A percentile compares a stretch with the other conserved stretches of the same genome.
These are phyloP conservation scores for Paramyrothecium roridum DNA, from an alignment of 2,329 filamentous ascomycete species.

Conservation along the genomic window DNA sequence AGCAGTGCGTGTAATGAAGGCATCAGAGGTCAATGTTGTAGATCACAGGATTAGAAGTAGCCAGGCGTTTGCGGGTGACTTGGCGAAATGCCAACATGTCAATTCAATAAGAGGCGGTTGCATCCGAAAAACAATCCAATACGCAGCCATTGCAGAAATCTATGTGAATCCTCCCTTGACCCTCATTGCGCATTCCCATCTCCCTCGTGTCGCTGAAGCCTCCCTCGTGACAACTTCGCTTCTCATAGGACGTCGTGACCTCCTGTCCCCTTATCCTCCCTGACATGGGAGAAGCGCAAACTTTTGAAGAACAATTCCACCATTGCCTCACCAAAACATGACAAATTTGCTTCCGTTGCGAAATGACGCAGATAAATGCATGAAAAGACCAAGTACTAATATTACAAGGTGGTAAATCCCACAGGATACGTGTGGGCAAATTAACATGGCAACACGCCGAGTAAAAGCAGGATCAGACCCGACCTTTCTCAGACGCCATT, in stretches of 20 bases:
- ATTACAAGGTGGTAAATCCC: not conserved
- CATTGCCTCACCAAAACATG: too few relatives aligned
- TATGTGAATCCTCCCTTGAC: not conserved
- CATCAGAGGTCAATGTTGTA: too few relatives aligned
- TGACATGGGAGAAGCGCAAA: too few relatives aligned
- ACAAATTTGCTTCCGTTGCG: too few relatives aligned
- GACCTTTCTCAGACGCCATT: conserved; percentile 22
- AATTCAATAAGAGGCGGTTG: too few relatives aligned
- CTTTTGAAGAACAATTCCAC: too few relatives aligned
- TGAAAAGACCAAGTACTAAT: not conserved
- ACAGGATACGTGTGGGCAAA: not conserved
- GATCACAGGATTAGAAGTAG: not conserved
- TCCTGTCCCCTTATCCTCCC: too few relatives aligned
- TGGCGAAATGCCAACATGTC: not conserved
- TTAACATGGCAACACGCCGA: not conserved
- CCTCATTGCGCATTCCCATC: not conserved
- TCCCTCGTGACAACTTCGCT: not conserved
- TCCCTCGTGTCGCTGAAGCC: not conserved
- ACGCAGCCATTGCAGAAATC: not conserved
- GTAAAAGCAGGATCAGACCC: conserved; percentile 1
- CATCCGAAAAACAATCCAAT: not conserved
- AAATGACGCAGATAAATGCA: too few relatives aligned
- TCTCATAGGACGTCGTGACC: too few relatives aligned
- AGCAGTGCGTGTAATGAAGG: too few relatives aligned
- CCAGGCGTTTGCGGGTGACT: not conserved